A percentile compares a stretch with the other conserved stretches of the same genome.
Evolutionary conservation across 768 basidiomycete genomes (phyloP).

Genomic region (Tubosaeta sp.): DNA sequence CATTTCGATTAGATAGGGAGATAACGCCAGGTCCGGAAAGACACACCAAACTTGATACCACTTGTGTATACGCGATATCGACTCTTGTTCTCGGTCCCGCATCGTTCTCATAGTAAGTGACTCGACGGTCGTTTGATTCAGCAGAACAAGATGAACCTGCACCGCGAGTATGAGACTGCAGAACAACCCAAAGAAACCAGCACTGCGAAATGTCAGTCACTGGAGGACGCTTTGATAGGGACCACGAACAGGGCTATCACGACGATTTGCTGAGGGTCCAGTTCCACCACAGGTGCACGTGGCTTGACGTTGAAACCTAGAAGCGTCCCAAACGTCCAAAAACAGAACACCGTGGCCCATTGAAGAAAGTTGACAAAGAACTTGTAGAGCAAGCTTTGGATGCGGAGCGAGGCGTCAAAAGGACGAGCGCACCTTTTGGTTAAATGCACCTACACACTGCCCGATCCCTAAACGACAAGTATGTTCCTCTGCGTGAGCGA

Average conservation of each 20-base stretch:
- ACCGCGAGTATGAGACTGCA: slow-evolving; percentile 49
- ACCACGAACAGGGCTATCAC: slow-evolving; percentile 68
- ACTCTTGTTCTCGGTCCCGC: slow-evolving; percentile 56
- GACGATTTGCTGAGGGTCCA: slow-evolving; percentile 69
- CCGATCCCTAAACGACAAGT: slow-evolving; percentile 64
- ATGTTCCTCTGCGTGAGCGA: neutral
- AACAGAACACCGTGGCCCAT: slow-evolving; percentile 55
- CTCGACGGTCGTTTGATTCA: slow-evolving; percentile 79
- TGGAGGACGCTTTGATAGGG: neutral
- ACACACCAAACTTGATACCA: slow-evolving; percentile 56
- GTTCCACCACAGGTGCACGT: slow-evolving; percentile 15
- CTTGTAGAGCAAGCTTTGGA: slow-evolving; percentile 29
- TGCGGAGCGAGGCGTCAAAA: neutral
- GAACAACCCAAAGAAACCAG: slow-evolving; percentile 72
- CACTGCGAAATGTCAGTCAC: slow-evolving; percentile 35
- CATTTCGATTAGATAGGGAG: neutral
- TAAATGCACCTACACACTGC: slow-evolving; percentile 89
- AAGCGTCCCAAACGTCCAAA: slow-evolving; percentile 61
- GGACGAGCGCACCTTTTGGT: slow-evolving; percentile 64
- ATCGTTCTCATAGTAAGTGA: slow-evolving; percentile 54
- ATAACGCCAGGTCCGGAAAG: neutral
- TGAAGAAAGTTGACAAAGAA: slow-evolving; percentile 82
- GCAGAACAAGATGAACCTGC: slow-evolving; percentile 58
- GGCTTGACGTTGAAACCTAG: slow-evolving; percentile 46
- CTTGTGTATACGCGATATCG: slow-evolving; percentile 47